A percentile compares a stretch with the other conserved stretches of the same genome.
Evolutionary conservation across 2,329 filamentous ascomycete species (phyloP).

Genomic region (Aureobasidium mangrovei): DNA sequence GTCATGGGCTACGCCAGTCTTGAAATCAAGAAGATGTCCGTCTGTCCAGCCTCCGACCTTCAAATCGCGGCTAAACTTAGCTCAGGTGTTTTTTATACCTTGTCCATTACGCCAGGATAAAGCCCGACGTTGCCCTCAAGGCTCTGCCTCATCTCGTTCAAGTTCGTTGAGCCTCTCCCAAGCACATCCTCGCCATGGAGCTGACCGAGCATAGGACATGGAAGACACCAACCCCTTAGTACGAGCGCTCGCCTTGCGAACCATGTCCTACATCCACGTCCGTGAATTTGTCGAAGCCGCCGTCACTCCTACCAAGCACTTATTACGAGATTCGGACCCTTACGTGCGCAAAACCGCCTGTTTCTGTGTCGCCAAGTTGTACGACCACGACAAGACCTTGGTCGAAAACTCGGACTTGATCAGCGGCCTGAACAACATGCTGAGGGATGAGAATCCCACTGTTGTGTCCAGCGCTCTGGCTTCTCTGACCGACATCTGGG

Average conservation of each 20-base stretch:
- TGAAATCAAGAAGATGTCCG: constrained; percentile 99
- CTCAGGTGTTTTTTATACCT: constrained; percentile 91
- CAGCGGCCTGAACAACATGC: constrained; percentile 76
- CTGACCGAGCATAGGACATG: constrained; percentile 59
- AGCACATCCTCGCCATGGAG: not conserved
- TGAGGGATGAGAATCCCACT: constrained; percentile 93
- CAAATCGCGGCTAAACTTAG: constrained; percentile 23
- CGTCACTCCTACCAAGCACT: constrained; percentile 69
- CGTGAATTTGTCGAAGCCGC: constrained; percentile 91
- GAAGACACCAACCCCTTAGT: constrained; percentile 87
- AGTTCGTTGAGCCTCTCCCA: constrained; percentile 38
- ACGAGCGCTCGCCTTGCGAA: constrained; percentile 81
- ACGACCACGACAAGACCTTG: constrained; percentile 86
- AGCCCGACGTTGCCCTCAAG: constrained; percentile 88
- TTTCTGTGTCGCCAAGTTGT: constrained; percentile 93
- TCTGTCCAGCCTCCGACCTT: constrained; percentile 14
- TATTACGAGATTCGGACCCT: constrained; percentile 79
- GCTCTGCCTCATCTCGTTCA: constrained; percentile 79
- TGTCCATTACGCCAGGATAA: constrained; percentile 92
- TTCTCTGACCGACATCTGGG: constrained; percentile 94
- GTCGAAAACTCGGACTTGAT: constrained; percentile 90
- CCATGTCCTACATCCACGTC: constrained; percentile 96
- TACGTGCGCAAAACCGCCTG: constrained; percentile 97
- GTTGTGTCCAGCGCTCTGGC: constrained; percentile 92
- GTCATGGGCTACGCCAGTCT: constrained; percentile 93